Evolutionary conservation across 2,329 filamentous ascomycete genomes (phyloP).

Genomic region (Pleurostoma richardsiae): DNA sequence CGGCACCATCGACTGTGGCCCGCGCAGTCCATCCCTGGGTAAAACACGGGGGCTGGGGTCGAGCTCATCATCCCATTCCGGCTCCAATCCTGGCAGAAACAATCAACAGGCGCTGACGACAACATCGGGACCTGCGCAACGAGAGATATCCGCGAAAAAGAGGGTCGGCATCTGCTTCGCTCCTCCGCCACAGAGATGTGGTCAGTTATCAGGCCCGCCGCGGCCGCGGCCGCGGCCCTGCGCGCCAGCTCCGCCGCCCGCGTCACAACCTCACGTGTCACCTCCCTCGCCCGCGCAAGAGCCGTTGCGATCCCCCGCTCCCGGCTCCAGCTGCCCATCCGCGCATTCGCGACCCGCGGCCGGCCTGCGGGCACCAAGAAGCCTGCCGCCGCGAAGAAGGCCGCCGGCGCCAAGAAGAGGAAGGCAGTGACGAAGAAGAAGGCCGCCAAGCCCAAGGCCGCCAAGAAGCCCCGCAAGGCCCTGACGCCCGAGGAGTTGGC

Average conservation of each 20-base stretch:
- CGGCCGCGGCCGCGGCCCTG: constrained; percentile 4
- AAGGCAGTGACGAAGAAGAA: not conserved
- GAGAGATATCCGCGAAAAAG: no score
- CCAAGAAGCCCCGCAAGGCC: constrained; percentile 23
- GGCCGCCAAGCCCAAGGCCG: constrained; percentile 11
- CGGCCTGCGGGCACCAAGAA: constrained; percentile 14
- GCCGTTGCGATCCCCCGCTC: constrained; percentile 8
- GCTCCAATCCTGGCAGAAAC: no score
- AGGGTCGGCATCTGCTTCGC: no score
- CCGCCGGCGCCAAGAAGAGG: constrained; percentile 9
- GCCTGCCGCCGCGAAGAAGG: constrained; percentile 12
- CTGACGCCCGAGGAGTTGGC: constrained; percentile 31
- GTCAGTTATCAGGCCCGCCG: constrained; percentile 2
- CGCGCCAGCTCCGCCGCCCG: constrained; percentile 3
- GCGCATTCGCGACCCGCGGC: constrained; percentile 10
- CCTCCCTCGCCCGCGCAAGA: constrained; percentile 1
- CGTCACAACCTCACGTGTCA: constrained; percentile 4
- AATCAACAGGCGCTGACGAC: no score
- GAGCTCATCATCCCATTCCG: no score
- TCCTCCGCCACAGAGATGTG: no score
- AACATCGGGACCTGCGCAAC: no score
- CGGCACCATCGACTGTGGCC: no score
- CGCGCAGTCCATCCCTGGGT: no score
- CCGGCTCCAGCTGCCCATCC: constrained; percentile 6
- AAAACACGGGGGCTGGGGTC: no score